Evolutionary conservation across 2,329 filamentous ascomycete genomes (phyloP).

Genomic region (Pestalotiopsis sp.): DNA sequence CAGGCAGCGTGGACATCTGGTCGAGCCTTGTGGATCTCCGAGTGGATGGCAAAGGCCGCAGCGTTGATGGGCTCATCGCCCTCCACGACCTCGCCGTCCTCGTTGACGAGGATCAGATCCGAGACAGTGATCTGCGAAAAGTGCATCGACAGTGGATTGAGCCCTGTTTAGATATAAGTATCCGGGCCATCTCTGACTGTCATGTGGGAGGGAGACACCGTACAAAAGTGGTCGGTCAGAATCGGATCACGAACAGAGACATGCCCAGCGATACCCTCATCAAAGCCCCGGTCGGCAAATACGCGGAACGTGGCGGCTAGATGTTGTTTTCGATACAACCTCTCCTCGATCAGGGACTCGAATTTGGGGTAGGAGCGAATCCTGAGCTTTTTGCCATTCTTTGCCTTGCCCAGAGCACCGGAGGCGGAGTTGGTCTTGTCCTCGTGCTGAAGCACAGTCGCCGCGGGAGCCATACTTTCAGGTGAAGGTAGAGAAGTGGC

Average conservation of each 20-base stretch:
- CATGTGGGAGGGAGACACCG: neutral
- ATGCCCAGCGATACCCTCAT: constrained; percentile 66
- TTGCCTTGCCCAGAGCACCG: constrained; percentile 25
- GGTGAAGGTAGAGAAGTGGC: neutral
- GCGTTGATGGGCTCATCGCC: constrained; percentile 60
- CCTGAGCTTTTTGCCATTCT: constrained; percentile 30
- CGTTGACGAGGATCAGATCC: constrained; percentile 63
- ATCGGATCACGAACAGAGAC: constrained; percentile 66
- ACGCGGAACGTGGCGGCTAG: constrained; percentile 64
- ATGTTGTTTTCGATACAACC: constrained; percentile 60
- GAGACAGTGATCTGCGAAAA: constrained; percentile 62
- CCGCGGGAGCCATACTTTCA: neutral
- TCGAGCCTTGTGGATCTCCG: constrained; percentile 59
- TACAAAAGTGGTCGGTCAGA: constrained; percentile 62
- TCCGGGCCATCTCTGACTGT: no score
- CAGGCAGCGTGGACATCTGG: constrained; percentile 63
- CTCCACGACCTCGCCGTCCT: constrained; percentile 58
- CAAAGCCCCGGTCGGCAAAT: constrained; percentile 63
- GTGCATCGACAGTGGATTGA: constrained; percentile 52
- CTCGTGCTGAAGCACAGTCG: neutral
- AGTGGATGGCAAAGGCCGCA: constrained; percentile 65
- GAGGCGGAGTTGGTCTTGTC: neutral
- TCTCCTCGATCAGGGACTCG: constrained; percentile 53
- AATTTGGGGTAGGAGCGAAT: constrained; percentile 42
- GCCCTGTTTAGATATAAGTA: no score